Base-by-base conservation (phyloP, 148 eudicot species). In the Dianthus caryophyllus region DNA sequence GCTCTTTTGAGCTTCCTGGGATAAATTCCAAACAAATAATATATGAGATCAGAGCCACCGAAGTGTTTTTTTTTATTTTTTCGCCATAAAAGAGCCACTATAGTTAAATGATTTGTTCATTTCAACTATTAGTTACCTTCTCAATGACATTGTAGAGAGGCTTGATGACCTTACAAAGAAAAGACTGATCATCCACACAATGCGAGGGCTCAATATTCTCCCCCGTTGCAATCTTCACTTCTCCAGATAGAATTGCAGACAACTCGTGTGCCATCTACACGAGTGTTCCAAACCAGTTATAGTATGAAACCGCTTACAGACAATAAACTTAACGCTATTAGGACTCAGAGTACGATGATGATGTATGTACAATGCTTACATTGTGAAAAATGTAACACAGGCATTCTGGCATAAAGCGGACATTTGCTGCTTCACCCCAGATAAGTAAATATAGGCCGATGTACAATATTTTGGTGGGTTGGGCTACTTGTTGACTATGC, bases 341-440 rank as follows among this genome's bases (percentile, higher is more conserved):
- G 25, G 64, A 26, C n/a, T 20, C 16, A 18, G 39, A 16, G 60
- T 43, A n/a, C n/a, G 54, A 46, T 51, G 33, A 63, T 48, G n/a
- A n/a, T n/a, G n/a, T n/a, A n/a, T n/a, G 54, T 72, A 73, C 13
- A 60, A 43, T 44, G 57, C 88, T 84, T 75, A 88, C 97, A 70
- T 91, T 85, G 73, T 91, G 96, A 62, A 88, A 91, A 71, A 91
- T 91, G 72, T 91, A 91, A 80, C 96, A 89, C 21, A 91, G 79
- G 73, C 97, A 91, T 73, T 91, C 97, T 52, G 97, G 97, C 90
- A 91, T 83, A 71, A 91, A 91, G 60, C 97, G 88, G 54, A 91
- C 75, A 70, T 91, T 91, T 18, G 97, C 91, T 66, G 97, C 96
- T 80, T 91, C 97, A 47, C 96, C 97, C 97, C 97, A 91, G 33